phyloP scores from a whole-genome alignment of 1,284 basidiomycete species.

The Agroathelia rolfsii region DNA sequence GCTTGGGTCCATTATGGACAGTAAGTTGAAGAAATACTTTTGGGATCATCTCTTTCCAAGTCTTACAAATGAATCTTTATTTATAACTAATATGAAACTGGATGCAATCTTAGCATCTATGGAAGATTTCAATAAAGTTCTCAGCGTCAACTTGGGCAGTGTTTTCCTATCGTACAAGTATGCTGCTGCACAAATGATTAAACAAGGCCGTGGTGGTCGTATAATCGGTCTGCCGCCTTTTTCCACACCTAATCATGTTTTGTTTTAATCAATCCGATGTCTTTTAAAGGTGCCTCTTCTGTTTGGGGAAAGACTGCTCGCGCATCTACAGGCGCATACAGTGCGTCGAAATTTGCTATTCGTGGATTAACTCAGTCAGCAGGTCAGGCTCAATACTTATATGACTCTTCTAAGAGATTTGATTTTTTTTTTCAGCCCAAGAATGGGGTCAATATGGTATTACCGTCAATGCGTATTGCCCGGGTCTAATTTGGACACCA shows the following conservation, averaged over 20 bases:
- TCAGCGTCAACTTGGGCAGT: slow-evolving; percentile 14
- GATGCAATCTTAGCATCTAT: slow-evolving; percentile 7
- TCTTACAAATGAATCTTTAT: too few relatives aligned
- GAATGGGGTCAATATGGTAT: slow-evolving; percentile 12
- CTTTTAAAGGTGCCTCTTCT: slow-evolving; percentile 11
- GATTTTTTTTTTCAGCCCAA: slow-evolving; percentile 7
- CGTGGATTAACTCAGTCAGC: slow-evolving; percentile 20
- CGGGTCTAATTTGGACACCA: slow-evolving; percentile 10
- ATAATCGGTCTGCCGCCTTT: slow-evolving; percentile 13
- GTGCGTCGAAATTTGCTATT: slow-evolving; percentile 20
- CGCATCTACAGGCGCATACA: slow-evolving; percentile 13
- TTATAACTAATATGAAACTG: not conserved
- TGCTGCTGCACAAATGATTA: slow-evolving; percentile 16
- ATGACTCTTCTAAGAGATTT: not conserved
- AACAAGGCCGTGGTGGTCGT: slow-evolving; percentile 16
- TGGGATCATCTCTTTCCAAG: too few relatives aligned
- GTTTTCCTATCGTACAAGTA: slow-evolving; percentile 18
- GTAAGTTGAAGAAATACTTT: slow-evolving; percentile 6
- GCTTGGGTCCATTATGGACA: slow-evolving; percentile 9
- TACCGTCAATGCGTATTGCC: slow-evolving; percentile 16
- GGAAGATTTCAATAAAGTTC: slow-evolving; percentile 12
- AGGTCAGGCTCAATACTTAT: slow-evolving; percentile 12
- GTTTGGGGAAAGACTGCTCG: slow-evolving; percentile 13
- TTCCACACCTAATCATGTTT: slow-evolving; percentile 9
- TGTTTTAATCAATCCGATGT: not conserved